Conservation (phyloP, 2,329 filamentous ascomycete genomes). For the Akanthomyces uredinophilus region DNA sequence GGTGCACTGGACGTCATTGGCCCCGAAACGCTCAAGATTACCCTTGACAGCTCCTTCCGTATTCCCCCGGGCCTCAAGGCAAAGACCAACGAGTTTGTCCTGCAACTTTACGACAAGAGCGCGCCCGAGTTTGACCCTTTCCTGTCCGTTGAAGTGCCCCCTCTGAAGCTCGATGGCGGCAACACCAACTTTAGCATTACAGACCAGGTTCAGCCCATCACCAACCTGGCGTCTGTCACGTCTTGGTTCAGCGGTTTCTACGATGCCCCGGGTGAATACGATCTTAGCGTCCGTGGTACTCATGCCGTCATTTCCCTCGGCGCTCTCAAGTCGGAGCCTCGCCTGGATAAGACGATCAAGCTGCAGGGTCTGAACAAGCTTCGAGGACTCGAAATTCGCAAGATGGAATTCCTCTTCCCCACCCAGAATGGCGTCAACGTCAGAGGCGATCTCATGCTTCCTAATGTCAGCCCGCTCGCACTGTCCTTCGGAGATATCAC, state of each 20-base stretch:
- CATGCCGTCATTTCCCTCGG: slow-evolving; percentile 34
- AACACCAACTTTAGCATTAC: slow-evolving; percentile 32
- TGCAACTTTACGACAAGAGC: slow-evolving; percentile 38
- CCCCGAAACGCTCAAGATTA: slow-evolving; percentile 30
- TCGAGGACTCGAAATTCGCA: slow-evolving; percentile 29
- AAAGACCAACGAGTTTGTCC: slow-evolving; percentile 32
- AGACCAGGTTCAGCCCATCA: slow-evolving; percentile 31
- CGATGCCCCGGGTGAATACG: slow-evolving; percentile 27
- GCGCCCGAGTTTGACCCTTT: slow-evolving; percentile 26
- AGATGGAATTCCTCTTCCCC: slow-evolving; percentile 33
- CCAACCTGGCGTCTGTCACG: slow-evolving; percentile 35
- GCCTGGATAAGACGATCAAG: slow-evolving; percentile 38
- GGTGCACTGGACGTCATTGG: slow-evolving; percentile 31
- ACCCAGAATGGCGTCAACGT: slow-evolving; percentile 37
- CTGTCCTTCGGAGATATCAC: slow-evolving; percentile 43
- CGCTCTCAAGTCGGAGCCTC: slow-evolving; percentile 31
- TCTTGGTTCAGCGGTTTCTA: slow-evolving; percentile 37
- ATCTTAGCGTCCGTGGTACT: slow-evolving; percentile 34
- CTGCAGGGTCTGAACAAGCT: slow-evolving; percentile 34
- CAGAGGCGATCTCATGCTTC: slow-evolving; percentile 37
- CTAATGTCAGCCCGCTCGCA: slow-evolving; percentile 39
- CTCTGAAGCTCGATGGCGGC: slow-evolving; percentile 30
- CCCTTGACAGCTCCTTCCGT: slow-evolving; percentile 32
- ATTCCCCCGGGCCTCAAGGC: slow-evolving; percentile 30
- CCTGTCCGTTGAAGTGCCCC: slow-evolving; percentile 24